phyloP scores from a whole-genome alignment of 345 rosid genomes.

The Angophora floribunda region DNA sequence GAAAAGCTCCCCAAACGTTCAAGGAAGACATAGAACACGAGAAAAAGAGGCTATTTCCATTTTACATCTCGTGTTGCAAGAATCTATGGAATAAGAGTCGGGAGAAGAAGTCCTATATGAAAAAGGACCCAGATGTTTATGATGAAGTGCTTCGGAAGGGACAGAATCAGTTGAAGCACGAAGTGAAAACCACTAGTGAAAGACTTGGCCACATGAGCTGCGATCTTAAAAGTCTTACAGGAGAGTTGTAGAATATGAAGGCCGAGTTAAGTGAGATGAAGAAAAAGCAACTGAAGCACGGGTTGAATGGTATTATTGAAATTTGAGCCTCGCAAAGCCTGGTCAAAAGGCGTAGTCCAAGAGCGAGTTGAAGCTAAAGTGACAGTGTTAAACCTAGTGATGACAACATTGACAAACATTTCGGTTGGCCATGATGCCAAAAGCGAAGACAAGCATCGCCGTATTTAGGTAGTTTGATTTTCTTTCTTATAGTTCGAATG shows the following conservation, averaged over 20 bases:
- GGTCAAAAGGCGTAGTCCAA: too few species aligned
- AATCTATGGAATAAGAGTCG: constrained; percentile 35
- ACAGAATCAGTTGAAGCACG: constrained; percentile 41
- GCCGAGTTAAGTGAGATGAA: too few species aligned
- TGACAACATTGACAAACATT: too few species aligned
- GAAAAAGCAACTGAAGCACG: too few species aligned
- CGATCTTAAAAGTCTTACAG: too few species aligned
- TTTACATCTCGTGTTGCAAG: constrained; percentile 54
- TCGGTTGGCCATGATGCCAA: background rate
- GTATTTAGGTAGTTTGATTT: background rate
- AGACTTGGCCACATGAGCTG: too few species aligned
- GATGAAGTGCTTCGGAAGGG: background rate
- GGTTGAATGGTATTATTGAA: too few species aligned
- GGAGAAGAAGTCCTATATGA: too few species aligned
- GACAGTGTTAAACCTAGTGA: too few species aligned
- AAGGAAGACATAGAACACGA: background rate
- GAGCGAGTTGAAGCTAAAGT: too few species aligned
- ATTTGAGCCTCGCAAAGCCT: background rate
- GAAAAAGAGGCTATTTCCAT: background rate
- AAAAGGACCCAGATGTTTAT: background rate
- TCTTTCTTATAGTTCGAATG: background rate
- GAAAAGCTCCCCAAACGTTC: constrained; percentile 19
- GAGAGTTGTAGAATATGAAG: too few species aligned
- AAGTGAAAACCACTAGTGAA: constrained; percentile 9
- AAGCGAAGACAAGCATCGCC: background rate